phyloP scores from a whole-genome alignment of 495 filamentous ascomycete species.

The Pseudotulostoma volvatum region DNA sequence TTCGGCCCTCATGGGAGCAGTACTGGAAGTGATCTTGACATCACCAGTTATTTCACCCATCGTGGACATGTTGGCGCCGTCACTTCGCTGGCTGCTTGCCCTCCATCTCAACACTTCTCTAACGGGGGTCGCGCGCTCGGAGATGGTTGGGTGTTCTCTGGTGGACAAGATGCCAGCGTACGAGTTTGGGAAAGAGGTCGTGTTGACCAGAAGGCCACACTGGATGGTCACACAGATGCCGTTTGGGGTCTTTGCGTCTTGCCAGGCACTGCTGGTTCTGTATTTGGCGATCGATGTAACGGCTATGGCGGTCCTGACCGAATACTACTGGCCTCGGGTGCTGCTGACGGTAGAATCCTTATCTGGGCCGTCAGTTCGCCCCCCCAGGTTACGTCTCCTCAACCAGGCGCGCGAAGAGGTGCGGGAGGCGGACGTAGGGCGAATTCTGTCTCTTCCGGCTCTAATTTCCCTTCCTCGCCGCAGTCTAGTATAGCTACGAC shows the following conservation, averaged over 20 bases:
- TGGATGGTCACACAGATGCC: conserved; percentile 87
- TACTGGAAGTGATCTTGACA: conserved; percentile 63
- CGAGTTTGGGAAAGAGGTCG: conserved; percentile 87
- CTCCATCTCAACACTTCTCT: conserved; percentile 66
- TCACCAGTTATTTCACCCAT: conserved; percentile 84
- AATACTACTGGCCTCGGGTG: conserved; percentile 77
- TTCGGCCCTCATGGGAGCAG: conserved; percentile 35
- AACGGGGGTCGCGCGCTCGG: conserved; percentile 71
- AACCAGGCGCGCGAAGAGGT: conserved; percentile 48
- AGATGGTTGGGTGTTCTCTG: conserved; percentile 96
- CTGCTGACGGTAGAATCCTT: conserved; percentile 80
- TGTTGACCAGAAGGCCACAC: conserved; percentile 87
- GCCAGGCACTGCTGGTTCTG: conserved; percentile 59
- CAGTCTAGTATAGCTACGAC: conserved; percentile 67
- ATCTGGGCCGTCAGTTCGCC: conserved; percentile 93
- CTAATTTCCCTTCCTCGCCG: conserved; percentile 76
- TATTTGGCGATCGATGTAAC: conserved; percentile 55
- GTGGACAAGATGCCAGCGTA: conserved; percentile 84
- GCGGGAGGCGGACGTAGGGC: conserved; percentile 65
- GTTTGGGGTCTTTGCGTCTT: conserved; percentile 93
- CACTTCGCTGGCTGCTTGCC: conserved; percentile 71
- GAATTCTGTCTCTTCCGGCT: conserved; percentile 81
- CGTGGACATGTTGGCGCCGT: conserved; percentile 85
- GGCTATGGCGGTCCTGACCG: conserved; percentile 64
- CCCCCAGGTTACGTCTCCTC: conserved; percentile 66